Conservation (phyloP, 495 filamentous ascomycete species). For the Aspergillus bridgeri region DNA sequence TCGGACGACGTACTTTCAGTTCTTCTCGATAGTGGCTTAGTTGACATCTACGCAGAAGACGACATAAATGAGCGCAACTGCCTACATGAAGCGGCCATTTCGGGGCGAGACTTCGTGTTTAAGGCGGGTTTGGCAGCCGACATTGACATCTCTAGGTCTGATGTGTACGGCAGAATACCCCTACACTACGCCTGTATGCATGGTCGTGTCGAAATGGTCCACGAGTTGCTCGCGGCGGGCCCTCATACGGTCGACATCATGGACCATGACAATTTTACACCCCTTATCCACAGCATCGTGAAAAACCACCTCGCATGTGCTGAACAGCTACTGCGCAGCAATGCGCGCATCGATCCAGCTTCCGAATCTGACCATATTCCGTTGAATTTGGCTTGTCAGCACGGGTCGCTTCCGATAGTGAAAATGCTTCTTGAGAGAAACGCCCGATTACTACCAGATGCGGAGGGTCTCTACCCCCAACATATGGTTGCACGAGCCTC, state of each 20-base stretch:
- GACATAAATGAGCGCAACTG: slow-evolving; percentile 98
- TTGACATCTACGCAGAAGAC: slow-evolving; percentile 85
- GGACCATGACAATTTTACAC: slow-evolving; percentile 97
- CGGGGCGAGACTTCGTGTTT: slow-evolving; percentile 74
- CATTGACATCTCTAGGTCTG: slow-evolving; percentile 72
- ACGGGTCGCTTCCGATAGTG: slow-evolving; percentile 79
- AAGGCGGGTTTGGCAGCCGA: slow-evolving; percentile 63
- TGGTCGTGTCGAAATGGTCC: slow-evolving; percentile 81
- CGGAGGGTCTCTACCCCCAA: slow-evolving; percentile 95
- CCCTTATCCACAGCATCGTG: slow-evolving; percentile 90
- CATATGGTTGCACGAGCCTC: slow-evolving; percentile 93
- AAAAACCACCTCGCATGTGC: slow-evolving; percentile 77
- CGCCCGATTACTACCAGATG: slow-evolving; percentile 79
- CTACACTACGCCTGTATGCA: slow-evolving; percentile 97
- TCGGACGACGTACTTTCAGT: slow-evolving; percentile 70
- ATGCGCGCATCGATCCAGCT: slow-evolving; percentile 75
- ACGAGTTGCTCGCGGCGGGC: slow-evolving; percentile 58
- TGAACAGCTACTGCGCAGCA: slow-evolving; percentile 63
- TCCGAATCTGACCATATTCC: slow-evolving; percentile 90
- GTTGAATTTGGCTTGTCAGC: slow-evolving; percentile 89
- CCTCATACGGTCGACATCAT: slow-evolving; percentile 73
- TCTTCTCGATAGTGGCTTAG: slow-evolving; percentile 73
- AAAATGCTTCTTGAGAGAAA: slow-evolving; percentile 75
- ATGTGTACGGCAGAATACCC: slow-evolving; percentile 92
- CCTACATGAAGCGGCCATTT: slow-evolving; percentile 90